Evolutionary conservation across 768 basidiomycete species (phyloP), one percentile per base, ranked within the genome.

Genomic region (Lyophyllum shimeji): DNA sequence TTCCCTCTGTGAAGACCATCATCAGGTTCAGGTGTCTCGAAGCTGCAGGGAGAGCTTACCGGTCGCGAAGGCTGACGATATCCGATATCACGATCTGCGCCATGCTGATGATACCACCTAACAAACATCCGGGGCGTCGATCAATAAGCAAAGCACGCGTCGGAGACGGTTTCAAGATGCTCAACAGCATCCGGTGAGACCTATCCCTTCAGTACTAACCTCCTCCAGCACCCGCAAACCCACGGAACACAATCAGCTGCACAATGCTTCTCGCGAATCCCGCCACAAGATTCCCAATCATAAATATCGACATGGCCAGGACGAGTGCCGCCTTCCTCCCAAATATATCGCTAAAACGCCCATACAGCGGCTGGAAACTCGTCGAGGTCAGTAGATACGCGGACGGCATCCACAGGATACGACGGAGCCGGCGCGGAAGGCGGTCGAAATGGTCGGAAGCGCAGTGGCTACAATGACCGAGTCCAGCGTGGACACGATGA

Each of bases 401-500:
- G 0, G 86, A 86, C 0, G 86, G 88, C 2, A 90, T 86, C 88
- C 87, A n/a, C n/a, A 90, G 5, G 84, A 85, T 23, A 77, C 72
- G 23, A 85, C 76, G 3, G 82, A 77, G 3, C 86, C 83, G 0
- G 87, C 83, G 50, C 84, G 75, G 69, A 90, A 90, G 2, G 80
- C 77, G 20, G 77, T 62, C 3, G 87, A 83, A 46, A 92, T 82
- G 0, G 84, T 87, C 0, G 89, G 86, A n/a, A 91, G 71, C 1
- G 87, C 84, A 0, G 89, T 90, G 0, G 86, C 85, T 8, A 89
- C 82, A 46, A 89, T 85, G 7, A 88, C 88, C 11, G 87, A 85
- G 65, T 90, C 88, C 0, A 89, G 70, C 0, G 83, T 73, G 5
- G 85, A 81, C 45, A 86, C 82, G 44, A 85, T 74, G 11, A 84